Evolutionary conservation across 129 eudicot genomes (phyloP), one percentile per base, ranked within the genome.

Genomic region (Mikania micrantha): DNA sequence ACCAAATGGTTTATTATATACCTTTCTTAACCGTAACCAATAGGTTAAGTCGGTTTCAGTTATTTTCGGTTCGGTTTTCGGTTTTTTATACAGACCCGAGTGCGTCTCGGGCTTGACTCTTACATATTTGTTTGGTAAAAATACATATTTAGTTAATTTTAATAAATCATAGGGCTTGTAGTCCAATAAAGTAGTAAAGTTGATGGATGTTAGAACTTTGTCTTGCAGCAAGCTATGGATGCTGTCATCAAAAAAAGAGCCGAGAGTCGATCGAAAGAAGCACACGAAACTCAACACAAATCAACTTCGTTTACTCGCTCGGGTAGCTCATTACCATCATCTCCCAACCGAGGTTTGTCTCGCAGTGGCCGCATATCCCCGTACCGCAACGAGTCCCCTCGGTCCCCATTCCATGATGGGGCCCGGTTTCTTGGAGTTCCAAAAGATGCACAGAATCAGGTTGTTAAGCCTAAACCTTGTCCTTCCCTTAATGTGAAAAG

Each of bases 401-500:
- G 80, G 36, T 85, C 94, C 22, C 85, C 93, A 4, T 88, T 84
- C 74, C 88, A 79, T 5, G 85, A 86, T 12, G 98, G 95, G 40
- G 85, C 80, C 22, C 85, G 88, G 11, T 86, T 86, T 84, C 90
- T 86, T 12, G 87, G 92, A 9, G 83, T 88, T 59, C 88, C 96
- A 24, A 88, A 85, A 67, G 78, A 74, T 36, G 71, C 67, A 39
- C 82, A 84, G 42, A 60, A 74, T 77, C 81, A 84, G 40, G 13
- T 69, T 64, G 62, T 54, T 22, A 71, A 88, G 67, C 81, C 80
- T 34, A 71, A 75, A 39, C 69, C 77, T 24, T 74, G 77, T 48
- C 71, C 79, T 40, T 67, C 81, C 22, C 42, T 48, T 73, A 45
- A 67, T 53, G 78, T 75, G 64, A 74, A 58, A 47, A 80, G 80